Evolutionary conservation across 257 asterid genomes (phyloP), one percentile per base, ranked within the genome.

Genomic region (Plantago major): DNA sequence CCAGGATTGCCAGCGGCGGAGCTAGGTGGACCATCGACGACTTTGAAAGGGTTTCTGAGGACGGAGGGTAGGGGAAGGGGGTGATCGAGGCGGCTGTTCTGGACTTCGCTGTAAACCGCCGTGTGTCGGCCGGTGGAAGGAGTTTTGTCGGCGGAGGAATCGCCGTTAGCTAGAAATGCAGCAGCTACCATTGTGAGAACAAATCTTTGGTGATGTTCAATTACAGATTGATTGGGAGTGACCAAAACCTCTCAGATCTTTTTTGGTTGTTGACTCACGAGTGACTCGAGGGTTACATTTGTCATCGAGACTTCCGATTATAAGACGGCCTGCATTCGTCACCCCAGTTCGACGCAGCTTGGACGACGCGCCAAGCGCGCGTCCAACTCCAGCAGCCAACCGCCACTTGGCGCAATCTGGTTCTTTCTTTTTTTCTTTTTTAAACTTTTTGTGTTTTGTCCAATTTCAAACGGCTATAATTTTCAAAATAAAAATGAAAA

Each of bases 1-100:
- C 99, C 99, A 74, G 97, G 99, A 70, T 89, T 82, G 37, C 99
- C 96, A n/a, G 99, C 97, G 37, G 99, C 94, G 49, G 97, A 84
- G 66, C 95, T 89, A 38, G 87, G 80, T 28, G 96, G 94, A 4
- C 99, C 99, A 50, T 82, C 92, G 59, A 83, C 84, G 63, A 89
- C 81, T 42, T 79, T 81, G 73, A 93, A 87, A 58, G 99, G 59
- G 48, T 57, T 77, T 42, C 78, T 50, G 60, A 93, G 82, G 62
- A 93, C 99, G 19, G 91, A 78, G 28, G 99, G 99, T 26, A 93
- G 72, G 55, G 99, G 88, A 42, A 93, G 99, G 46, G 88, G 64
- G 47, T 82, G 88, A 72, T 84, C 87, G 67, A 93, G 87, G 48
- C 99, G 96, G 83, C 88, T 87, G 73, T 78, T 79, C 76, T 93